Evolutionary conservation across 2,329 filamentous ascomycete genomes (phyloP), one percentile per base, ranked within the genome.

Genomic region (Arthrobotrys megalospora): DNA sequence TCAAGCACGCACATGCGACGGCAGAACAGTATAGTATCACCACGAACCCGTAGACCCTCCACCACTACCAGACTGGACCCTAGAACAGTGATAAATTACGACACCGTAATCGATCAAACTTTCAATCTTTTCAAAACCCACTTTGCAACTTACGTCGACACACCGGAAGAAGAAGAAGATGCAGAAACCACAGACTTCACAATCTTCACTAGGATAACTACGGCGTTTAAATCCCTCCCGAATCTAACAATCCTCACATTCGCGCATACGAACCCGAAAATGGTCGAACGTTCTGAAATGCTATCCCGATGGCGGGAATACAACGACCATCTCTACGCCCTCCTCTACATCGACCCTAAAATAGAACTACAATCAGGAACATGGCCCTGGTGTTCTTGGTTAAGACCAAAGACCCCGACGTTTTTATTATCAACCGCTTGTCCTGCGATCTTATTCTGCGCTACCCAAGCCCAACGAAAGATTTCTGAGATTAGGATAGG

Each of bases 221-320:
- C 45, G 6, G 64, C 64, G 1, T 76, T 76, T 32, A 43, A 47
- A 8, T 43, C n/a, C 1, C 55, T 76, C 6, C 64, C 64, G 2
- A 67, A 62, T 34, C 55, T 76, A 14, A 63, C 16, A 1, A 45
- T 60, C 11, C 64, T 76, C 19, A 48, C 60, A 41, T 76, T 76
- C 19, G 64, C 71, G 10, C 71, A 76, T 63, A 76, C 71, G n/a
- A 76, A 76, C 21, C 64, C 71, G 0, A 76, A 76, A 55, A 76
- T 43, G 43, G 50, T 69, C 3, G 64, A 76, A 14, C 45, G 36
- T 0, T 32, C 64, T 3, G 64, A 69, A 21, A 76, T 68, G 64
- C 55, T 76, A 12, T 28, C 53, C 11, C 43, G 45, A 11, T 76
- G 71, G 71, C 53, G 53, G 16, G 71, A 76, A 24, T 76, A 76